These are phyloP conservation scores for Fusarium citri DNA, from an alignment of 2,329 filamentous ascomycete genomes.

Conservation along the genomic window DNA sequence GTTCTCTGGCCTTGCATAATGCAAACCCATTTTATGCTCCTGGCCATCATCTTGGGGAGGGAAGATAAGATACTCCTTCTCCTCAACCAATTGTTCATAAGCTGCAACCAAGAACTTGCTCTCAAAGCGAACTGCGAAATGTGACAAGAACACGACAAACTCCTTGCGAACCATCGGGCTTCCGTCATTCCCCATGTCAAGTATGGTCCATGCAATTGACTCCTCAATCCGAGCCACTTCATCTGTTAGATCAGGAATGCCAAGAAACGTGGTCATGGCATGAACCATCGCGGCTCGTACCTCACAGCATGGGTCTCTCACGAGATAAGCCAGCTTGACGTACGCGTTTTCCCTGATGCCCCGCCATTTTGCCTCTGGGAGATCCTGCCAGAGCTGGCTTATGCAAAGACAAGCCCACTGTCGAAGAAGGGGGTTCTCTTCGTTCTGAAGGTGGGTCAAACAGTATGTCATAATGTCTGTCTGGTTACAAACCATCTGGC, in stretches of 20 bases:
- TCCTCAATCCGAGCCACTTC: slow-evolving; percentile 93
- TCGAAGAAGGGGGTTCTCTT: slow-evolving; percentile 86
- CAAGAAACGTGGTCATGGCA: slow-evolving; percentile 92
- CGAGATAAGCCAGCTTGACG: slow-evolving; percentile 80
- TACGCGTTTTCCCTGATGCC: slow-evolving; percentile 92
- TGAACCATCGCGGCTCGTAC: slow-evolving; percentile 94
- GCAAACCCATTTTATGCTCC: slow-evolving; percentile 71
- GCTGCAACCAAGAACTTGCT: slow-evolving; percentile 92
- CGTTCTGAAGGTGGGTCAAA: slow-evolving; percentile 83
- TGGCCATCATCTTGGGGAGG: slow-evolving; percentile 67
- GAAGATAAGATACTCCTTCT: slow-evolving; percentile 74
- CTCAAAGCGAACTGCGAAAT: slow-evolving; percentile 90
- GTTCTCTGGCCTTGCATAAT: slow-evolving; percentile 68
- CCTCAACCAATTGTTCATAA: slow-evolving; percentile 89
- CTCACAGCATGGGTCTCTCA: slow-evolving; percentile 88
- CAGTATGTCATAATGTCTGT: slow-evolving; percentile 92
- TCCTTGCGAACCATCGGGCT: slow-evolving; percentile 95
- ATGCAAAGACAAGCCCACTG: slow-evolving; percentile 98
- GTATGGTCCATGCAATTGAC: slow-evolving; percentile 85
- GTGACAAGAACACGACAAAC: slow-evolving; percentile 91
- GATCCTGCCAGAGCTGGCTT: slow-evolving; percentile 92
- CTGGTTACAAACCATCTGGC: slow-evolving; percentile 90
- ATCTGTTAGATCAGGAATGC: slow-evolving; percentile 91
- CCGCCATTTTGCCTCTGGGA: slow-evolving; percentile 93
- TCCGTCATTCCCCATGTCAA: slow-evolving; percentile 93